phyloP scores from a whole-genome alignment of 768 basidiomycete genomes.

The Cystofilobasidium ferigula region DNA sequence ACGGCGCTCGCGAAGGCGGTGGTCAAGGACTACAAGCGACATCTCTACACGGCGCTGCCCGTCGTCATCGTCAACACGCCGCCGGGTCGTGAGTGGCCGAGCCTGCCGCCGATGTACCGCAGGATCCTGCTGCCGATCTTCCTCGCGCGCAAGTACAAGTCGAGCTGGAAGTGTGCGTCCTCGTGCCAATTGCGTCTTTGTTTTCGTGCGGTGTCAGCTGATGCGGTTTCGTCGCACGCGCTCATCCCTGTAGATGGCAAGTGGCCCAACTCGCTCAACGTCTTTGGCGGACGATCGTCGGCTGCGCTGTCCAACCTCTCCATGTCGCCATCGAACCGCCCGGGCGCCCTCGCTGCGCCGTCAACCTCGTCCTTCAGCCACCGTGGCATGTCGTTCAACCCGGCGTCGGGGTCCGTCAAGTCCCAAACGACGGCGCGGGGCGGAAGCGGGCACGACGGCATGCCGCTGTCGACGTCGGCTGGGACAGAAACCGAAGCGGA shows the following conservation, averaged over 20 bases:
- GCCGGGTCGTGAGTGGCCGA: neutral
- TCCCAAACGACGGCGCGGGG: neutral
- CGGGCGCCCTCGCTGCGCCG: neutral
- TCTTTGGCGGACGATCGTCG: neutral
- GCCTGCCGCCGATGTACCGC: neutral
- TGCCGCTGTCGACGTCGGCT: neutral
- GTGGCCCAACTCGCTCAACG: constrained; percentile 9
- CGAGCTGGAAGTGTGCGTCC: constrained; percentile 3
- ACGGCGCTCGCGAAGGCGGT: neutral
- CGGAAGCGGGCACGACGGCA: neutral
- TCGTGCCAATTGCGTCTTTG: neutral
- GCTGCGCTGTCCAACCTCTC: neutral
- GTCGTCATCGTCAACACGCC: constrained; percentile 14
- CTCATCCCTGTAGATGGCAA: neutral
- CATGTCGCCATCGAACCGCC: neutral
- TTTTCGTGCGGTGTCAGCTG: no score
- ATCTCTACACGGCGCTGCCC: constrained; percentile 16
- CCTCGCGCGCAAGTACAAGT: constrained; percentile 1
- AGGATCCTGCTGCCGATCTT: constrained; percentile 1
- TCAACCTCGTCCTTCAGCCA: neutral
- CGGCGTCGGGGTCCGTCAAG: neutral
- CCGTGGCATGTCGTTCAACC: neutral
- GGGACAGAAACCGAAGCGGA: neutral
- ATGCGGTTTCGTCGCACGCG: neutral
- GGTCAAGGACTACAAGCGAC: constrained; percentile 12